Base-by-base conservation (phyloP, 2,329 filamentous ascomycete species). In the Huntiella decipiens region DNA sequence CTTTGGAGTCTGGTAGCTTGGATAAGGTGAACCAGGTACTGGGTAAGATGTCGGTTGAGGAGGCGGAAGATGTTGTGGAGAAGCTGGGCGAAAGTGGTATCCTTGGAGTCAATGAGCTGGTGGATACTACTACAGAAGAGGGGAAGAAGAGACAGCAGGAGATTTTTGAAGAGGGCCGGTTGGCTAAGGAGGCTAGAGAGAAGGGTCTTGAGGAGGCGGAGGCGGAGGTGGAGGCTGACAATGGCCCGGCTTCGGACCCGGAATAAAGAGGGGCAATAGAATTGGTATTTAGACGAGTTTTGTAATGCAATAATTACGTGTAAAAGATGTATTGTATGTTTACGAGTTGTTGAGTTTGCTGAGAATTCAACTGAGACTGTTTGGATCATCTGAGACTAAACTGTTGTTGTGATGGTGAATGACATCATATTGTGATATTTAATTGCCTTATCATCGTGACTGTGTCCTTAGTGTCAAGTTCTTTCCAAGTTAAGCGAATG, bases 41-140 rank as follows among this genome's bases (percentile, higher is more conserved):
- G 28, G 86, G 82, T 2, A 81, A 82, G 59, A 87, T 94, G 85
- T 82, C 74, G 53, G 81, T 94, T 1, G 79, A 84, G 28, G 84
- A 92, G 54, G 86, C 86, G 0, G 86, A 94, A 61, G 79, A 85
- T 54, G 66, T 93, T 42, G 83, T 94, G 13, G 80, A 77, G 54
- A 73, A 86, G 57, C 65, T 94, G 51, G 76, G 84, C 28, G 72
- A 91, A 64, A 85, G 85, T 12, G 84, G 83, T 34, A 88, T 95
- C 67, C 63, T 98, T 53, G 94, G 83, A 59, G 61, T 98, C 43
- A 79, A 94, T 57, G 79, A 92, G 43, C 85, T 98, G 44, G 92
- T 98, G 54, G 91, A 98, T 63, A 84, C 86, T 1, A 98, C 86
- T 39, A 93, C 88, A 2, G 79, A 86, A 57, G 79, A 91, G 58